A percentile compares a stretch with the other conserved stretches of the same genome.
These are phyloP conservation scores for Megacollybia marginata DNA, from an alignment of 768 basidiomycete genomes.

Conservation along the genomic window DNA sequence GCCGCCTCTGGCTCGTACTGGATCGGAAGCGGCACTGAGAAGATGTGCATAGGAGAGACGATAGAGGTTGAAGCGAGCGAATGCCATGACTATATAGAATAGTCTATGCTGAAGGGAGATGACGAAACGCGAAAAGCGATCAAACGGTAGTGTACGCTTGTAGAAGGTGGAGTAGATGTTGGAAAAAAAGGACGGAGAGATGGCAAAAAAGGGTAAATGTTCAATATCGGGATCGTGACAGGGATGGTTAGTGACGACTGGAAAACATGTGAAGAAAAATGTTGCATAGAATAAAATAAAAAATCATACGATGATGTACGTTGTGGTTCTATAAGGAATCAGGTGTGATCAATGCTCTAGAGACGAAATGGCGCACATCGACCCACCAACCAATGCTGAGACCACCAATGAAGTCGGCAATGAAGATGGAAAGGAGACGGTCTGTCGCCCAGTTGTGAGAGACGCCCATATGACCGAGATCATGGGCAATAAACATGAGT, in stretches of 20 bases:
- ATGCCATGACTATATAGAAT: slow-evolving; percentile 85
- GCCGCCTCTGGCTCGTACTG: slow-evolving; percentile 57
- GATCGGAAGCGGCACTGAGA: slow-evolving; percentile 55
- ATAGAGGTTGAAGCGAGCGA: slow-evolving; percentile 95
- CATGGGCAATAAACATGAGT: slow-evolving; percentile 86
- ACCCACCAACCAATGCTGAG: slow-evolving; percentile 98
- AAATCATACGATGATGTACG: slow-evolving; percentile 81
- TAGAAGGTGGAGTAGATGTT: slow-evolving; percentile 93
- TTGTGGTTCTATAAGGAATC: slow-evolving; percentile 72
- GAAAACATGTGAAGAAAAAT: slow-evolving; percentile 1
- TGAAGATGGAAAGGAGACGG: slow-evolving; percentile 66
- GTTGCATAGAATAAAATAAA: not conserved
- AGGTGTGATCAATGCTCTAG: not conserved
- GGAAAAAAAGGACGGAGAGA: slow-evolving; percentile 79
- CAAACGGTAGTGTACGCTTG: slow-evolving; percentile 77
- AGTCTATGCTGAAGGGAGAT: slow-evolving; percentile 82
- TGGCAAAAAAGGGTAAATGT: slow-evolving; percentile 91
- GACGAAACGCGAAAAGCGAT: slow-evolving; percentile 56
- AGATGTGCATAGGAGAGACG: slow-evolving; percentile 78
- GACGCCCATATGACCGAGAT: slow-evolving; percentile 92
- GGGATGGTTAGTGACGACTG: slow-evolving; percentile 96
- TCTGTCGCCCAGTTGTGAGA: slow-evolving; percentile 83
- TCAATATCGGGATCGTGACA: slow-evolving; percentile 88
- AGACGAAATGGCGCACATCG: slow-evolving; percentile 51
- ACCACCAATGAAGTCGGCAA: slow-evolving; percentile 87